Percentiles rank a stretch among this genome's conserved stretches.
These are phyloP conservation scores for Huntiella omanensis DNA, from an alignment of 2,329 filamentous ascomycete genomes.

Conservation along the genomic window DNA sequence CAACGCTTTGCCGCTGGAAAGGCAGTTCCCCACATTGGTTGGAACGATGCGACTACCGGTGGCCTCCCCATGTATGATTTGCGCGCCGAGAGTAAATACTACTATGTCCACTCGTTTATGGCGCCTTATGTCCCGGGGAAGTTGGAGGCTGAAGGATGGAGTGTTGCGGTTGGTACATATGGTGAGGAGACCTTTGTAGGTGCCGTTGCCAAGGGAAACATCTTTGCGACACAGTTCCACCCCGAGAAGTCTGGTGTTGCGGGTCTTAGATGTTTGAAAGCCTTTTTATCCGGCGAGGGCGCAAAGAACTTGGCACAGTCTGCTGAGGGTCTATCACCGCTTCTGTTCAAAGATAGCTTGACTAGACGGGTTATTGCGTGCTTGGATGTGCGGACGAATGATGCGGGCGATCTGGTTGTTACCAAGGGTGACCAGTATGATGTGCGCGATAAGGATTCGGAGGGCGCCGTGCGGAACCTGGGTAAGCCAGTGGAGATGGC, in stretches of 20 bases:
- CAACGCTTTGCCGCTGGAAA: slow-evolving; percentile 61
- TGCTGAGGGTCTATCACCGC: slow-evolving; percentile 14
- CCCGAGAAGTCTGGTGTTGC: slow-evolving; percentile 92
- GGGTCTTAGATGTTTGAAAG: slow-evolving; percentile 63
- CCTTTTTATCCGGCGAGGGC: slow-evolving; percentile 62
- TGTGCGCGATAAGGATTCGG: slow-evolving; percentile 66
- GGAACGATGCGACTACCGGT: slow-evolving; percentile 70
- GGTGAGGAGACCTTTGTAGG: slow-evolving; percentile 81
- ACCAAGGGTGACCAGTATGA: slow-evolving; percentile 99
- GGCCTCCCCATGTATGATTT: slow-evolving; percentile 53
- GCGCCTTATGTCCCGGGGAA: slow-evolving; percentile 54
- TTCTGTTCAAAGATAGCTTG: slow-evolving; percentile 40
- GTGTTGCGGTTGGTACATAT: slow-evolving; percentile 77
- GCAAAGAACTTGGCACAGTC: slow-evolving; percentile 15
- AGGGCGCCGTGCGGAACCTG: slow-evolving; percentile 62
- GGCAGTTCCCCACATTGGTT: slow-evolving; percentile 96
- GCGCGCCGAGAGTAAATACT: slow-evolving; percentile 74
- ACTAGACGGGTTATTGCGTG: slow-evolving; percentile 92
- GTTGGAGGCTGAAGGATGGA: slow-evolving; percentile 70
- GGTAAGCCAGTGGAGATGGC: slow-evolving; percentile 96
- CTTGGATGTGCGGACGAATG: slow-evolving; percentile 86
- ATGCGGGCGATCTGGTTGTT: slow-evolving; percentile 84
- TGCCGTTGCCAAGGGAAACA: slow-evolving; percentile 66
- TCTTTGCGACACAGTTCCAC: slow-evolving; percentile 90
- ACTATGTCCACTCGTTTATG: slow-evolving; percentile 95